Conservation (phyloP, 164 flowering plant species). For the Chimonanthus salicifolius region DNA sequence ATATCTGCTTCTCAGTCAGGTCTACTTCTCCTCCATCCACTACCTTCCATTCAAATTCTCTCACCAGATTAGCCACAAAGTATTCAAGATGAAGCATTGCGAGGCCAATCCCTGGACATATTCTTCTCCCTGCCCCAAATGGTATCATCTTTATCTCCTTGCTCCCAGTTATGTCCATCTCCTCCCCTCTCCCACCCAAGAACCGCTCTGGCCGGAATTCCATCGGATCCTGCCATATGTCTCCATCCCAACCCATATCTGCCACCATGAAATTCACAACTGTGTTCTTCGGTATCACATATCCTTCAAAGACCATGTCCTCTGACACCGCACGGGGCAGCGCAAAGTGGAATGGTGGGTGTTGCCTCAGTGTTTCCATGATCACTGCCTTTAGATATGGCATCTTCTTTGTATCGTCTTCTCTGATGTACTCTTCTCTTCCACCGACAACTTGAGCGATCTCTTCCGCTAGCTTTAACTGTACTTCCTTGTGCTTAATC, state of each 20-base stretch:
- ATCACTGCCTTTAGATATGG: conserved; percentile 14
- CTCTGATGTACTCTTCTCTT: not conserved
- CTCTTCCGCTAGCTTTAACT: conserved; percentile 3
- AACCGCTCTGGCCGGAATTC: conserved; percentile 17
- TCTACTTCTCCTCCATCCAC: conserved; percentile 33
- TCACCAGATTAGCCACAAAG: conserved; percentile 32
- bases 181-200: conserved; percentile 10
- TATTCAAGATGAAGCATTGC: conserved; percentile 26
- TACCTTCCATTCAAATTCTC: conserved; percentile 38
- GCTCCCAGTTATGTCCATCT: conserved; percentile 29
- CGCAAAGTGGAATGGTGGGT: conserved; percentile 11
- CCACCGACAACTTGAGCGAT: not conserved
- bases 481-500: conserved; percentile 15
- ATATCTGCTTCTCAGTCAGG: conserved; percentile 35
- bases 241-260: conserved; percentile 15
- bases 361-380: conserved; percentile 12
- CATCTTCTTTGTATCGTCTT: conserved; percentile 5
- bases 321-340: conserved; percentile 29
- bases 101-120: conserved; percentile 21
- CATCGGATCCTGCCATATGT: conserved; percentile 17
- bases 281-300: conserved; percentile 11
- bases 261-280: conserved; percentile 16
- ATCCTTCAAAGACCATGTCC: conserved; percentile 7
- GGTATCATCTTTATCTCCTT: conserved; percentile 52
- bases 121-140: not conserved